A percentile compares a stretch with the other conserved stretches of the same genome.
phyloP scores from a whole-genome alignment of 805 yeast species.

The Saccharomycopsis microspora region DNA sequence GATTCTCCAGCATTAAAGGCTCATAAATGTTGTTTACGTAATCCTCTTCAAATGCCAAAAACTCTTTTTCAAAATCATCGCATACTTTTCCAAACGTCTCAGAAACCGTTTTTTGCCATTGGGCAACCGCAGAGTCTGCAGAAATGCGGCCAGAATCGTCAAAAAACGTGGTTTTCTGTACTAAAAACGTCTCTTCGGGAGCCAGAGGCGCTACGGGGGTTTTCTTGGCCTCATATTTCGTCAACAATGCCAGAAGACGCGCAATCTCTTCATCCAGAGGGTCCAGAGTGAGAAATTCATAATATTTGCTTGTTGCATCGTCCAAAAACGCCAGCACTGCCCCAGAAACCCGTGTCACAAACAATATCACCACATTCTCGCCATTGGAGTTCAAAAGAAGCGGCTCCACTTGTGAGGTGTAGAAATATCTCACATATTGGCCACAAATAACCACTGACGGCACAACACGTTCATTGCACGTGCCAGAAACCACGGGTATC shows the following conservation, averaged over 20 bases:
- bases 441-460: too few species aligned
- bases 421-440: background rate
- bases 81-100: constrained; percentile 9
- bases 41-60: constrained; percentile 2
- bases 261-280: constrained; percentile 15
- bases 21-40: constrained; percentile 9
- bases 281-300: constrained; percentile 13
- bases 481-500: too few species aligned
- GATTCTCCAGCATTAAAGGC: constrained; percentile 3
- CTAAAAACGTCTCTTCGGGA: background rate
- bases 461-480: too few species aligned
- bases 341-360: too few species aligned
- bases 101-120: constrained; percentile 8
- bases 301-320: background rate
- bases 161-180: background rate
- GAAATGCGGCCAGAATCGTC: too few species aligned
- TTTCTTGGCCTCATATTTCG: constrained; percentile 2
- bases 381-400: background rate
- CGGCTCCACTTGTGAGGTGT: background rate
- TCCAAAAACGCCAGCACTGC: too few species aligned
- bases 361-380: background rate
- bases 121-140: background rate
- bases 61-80: constrained; percentile 13
- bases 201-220: background rate
- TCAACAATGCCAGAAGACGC: constrained; percentile 10